phyloP scores from a whole-genome alignment of 345 rosid species.

The Citrus unshiu region DNA sequence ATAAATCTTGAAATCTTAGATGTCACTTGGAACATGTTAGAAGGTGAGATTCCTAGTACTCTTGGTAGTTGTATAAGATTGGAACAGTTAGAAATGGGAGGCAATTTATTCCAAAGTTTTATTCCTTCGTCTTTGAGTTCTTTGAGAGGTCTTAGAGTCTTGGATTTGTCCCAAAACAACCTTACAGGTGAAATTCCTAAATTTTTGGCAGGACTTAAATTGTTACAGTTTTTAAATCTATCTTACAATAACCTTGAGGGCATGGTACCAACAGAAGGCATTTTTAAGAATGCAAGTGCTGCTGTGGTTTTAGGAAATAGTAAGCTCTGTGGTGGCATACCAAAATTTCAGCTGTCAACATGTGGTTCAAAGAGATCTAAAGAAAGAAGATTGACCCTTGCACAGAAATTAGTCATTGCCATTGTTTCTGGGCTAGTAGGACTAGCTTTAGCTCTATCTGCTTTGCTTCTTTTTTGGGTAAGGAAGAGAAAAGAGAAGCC shows the following conservation, averaged over 20 bases:
- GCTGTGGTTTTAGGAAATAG: background rate
- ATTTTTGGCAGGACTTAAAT: background rate
- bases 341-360: background rate
- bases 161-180: background rate
- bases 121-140: background rate
- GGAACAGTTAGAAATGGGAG: too few relatives aligned
- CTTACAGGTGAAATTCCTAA: background rate
- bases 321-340: background rate
- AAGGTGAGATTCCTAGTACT: too few relatives aligned
- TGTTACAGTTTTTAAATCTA: background rate
- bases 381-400: background rate
- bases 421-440: background rate
- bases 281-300: background rate
- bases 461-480: background rate
- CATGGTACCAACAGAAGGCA: background rate
- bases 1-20: too few relatives aligned
- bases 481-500: background rate
- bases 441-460: background rate
- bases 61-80: too few relatives aligned
- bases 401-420: background rate
- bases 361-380: background rate
- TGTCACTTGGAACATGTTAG: too few relatives aligned
- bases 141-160: background rate
- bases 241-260: background rate
- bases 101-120: background rate